Conservation (phyloP, 2,329 filamentous ascomycete genomes). For the Exophiala spinifera region DNA sequence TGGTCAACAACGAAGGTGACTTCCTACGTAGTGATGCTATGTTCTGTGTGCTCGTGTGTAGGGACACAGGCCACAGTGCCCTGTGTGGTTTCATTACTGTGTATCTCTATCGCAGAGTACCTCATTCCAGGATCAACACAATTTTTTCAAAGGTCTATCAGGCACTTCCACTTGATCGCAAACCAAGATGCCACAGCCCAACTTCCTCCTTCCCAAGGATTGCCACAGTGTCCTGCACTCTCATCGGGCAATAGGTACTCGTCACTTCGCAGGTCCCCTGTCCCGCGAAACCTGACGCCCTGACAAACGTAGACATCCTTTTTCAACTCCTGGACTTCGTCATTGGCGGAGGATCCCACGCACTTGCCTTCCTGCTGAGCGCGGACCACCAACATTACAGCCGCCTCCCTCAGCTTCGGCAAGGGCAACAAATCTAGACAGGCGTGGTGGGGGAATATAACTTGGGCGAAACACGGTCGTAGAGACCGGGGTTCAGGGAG, state of each 20-base stretch:
- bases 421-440: constrained; percentile 9
- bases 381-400: constrained; percentile 8
- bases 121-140: too few relatives aligned
- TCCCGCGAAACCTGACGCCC: constrained; percentile 12
- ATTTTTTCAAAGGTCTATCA: constrained; percentile 1
- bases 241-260: constrained; percentile 5
- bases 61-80: too few relatives aligned
- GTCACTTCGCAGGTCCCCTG: constrained; percentile 1
- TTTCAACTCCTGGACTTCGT: constrained; percentile 10
- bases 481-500: background rate
- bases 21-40: too few relatives aligned
- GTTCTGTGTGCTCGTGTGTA: too few relatives aligned
- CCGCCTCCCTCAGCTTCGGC: constrained; percentile 9
- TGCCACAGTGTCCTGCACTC: constrained; percentile 6
- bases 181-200: constrained; percentile 13
- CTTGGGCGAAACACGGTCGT: constrained; percentile 10
- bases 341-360: background rate
- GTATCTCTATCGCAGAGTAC: too few relatives aligned
- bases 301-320: constrained; percentile 12
- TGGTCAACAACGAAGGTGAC: too few relatives aligned
- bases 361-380: background rate
- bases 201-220: constrained; percentile 12
- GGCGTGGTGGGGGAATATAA: constrained; percentile 11
- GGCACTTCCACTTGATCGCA: constrained; percentile 9
- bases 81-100: too few relatives aligned